Base-by-base conservation (phyloP, 2,329 filamentous ascomycete species). In the Stachybotrys elegans region DNA sequence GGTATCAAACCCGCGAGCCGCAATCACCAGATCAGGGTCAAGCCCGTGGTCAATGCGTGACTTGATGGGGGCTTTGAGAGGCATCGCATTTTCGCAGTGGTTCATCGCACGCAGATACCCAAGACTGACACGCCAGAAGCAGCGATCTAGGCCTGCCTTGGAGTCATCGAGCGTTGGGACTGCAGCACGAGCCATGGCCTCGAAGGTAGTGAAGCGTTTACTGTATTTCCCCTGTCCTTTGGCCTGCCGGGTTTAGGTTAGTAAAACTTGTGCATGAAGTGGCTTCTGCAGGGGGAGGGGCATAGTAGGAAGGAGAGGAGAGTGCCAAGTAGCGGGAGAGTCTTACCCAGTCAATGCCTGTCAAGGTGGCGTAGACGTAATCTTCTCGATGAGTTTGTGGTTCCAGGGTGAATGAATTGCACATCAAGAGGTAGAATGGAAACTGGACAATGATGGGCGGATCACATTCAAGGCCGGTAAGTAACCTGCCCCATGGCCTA, bases 341-440 rank as follows among this genome's bases (percentile, higher is more conserved):
- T 35, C 31, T 17, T 35, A 39, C 29, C 44, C 44, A 48, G 27
- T 48, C 42, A 12, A 46, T 11, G 6, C 44, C 47, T 4, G 38
- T 46, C 31, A 48, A 27, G 6, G 47, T 25, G 7, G 47, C 41
- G 38, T 44, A 43, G 14, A 47, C 45, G 22, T 49, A 49, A 22
- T 49, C 38, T 12, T 42, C 45, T 14, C 32, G 42, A 6, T 34
- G 13, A 6, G 45, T 27, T 5, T 37, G 32, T 4, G 31, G 31
- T 27, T 47, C 47, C 19, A 45, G 38, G 2, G 39, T 40, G 38
- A 47, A 47, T 3, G 48, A 29, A 31, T 47, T 35, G 25, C 48
- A 49, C 45, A 47, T 49, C 36, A 49, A 45, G 43, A 49, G 45
- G 36, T 47, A 45, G 13, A 47, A 43, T 21, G 48, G 48, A 25